Conservation (phyloP, 1,284 basidiomycete genomes). For the Schizophyllum amplum region DNA sequence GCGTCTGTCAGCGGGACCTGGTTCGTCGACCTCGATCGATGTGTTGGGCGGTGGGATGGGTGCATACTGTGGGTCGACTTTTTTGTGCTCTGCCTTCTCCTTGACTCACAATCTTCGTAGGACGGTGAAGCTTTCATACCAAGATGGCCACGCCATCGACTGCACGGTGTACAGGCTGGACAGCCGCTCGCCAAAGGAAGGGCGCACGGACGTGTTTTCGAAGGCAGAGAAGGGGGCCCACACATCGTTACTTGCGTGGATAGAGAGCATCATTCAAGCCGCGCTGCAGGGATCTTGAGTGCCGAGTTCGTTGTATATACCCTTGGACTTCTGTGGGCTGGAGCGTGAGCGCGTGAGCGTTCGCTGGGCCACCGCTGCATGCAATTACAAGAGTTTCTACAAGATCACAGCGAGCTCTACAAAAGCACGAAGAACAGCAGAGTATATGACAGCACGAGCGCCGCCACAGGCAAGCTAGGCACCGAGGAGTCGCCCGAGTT, state of each 20-base stretch:
- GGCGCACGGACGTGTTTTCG: background rate
- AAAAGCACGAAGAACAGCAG: background rate
- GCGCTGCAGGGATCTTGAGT: background rate
- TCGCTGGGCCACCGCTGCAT: background rate
- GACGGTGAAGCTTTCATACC: background rate
- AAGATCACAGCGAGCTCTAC: background rate
- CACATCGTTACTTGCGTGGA: conserved; percentile 40
- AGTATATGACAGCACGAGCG: background rate
- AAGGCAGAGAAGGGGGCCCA: conserved; percentile 8
- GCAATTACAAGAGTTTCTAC: no score
- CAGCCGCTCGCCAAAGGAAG: background rate
- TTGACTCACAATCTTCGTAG: background rate
- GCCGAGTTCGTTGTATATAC: no score
- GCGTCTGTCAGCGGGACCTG: conserved; percentile 54
- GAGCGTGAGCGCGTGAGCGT: no score
- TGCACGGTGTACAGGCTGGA: background rate
- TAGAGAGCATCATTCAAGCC: conserved; percentile 17
- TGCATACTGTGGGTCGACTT: conserved; percentile 52
- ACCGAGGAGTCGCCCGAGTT: background rate
- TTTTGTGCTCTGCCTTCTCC: background rate
- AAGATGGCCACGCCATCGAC: background rate
- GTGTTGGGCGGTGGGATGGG: conserved; percentile 75
- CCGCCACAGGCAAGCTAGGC: background rate
- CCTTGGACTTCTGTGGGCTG: no score
- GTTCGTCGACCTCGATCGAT: conserved; percentile 67